These are phyloP conservation scores for Phaffomyces thermotolerans DNA, from an alignment of 805 yeast species.

Conservation along the genomic window DNA sequence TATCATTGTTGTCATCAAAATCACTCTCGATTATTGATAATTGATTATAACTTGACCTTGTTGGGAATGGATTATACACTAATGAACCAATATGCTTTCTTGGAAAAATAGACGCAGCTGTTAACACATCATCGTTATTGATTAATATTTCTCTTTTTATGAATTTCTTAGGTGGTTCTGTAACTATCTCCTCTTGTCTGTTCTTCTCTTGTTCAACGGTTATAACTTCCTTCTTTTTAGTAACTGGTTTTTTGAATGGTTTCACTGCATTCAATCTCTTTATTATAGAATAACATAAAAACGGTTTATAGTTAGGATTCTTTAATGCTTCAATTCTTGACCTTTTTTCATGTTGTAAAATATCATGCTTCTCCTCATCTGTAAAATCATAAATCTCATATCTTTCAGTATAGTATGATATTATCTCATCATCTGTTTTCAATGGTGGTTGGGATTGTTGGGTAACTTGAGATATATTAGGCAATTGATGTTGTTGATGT, in stretches of 20 bases:
- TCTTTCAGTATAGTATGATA: conserved; percentile 22
- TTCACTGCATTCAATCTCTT: conserved; percentile 22
- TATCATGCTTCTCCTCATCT: conserved; percentile 24
- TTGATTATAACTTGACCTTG: conserved; percentile 31
- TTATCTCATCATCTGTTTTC: conserved; percentile 21
- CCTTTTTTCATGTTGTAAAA: conserved; percentile 23
- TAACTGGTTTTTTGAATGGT: conserved; percentile 6
- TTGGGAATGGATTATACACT: conserved; percentile 51
- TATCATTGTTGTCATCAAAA: conserved; percentile 3
- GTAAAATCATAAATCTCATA: conserved; percentile 22
- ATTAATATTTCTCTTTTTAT: conserved; percentile 24
- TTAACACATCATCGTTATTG: conserved; percentile 33
- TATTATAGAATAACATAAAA: conserved; percentile 23
- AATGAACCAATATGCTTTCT: conserved; percentile 46
- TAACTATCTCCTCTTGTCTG: neutral
- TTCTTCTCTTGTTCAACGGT: neutral
- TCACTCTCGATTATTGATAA: conserved; percentile 7
- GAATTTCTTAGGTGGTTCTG: conserved; percentile 11
- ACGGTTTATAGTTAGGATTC: conserved; percentile 23
- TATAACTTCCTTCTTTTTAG: neutral
- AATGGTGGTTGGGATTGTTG: neutral
- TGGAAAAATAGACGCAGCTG: conserved; percentile 34
- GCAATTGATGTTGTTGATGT: too few relatives aligned
- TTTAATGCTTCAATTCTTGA: conserved; percentile 21
- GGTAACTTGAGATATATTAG: too few relatives aligned